A percentile compares a stretch with the other conserved stretches of the same genome.
Evolutionary conservation across 108 stramenopile species (phyloP).

Genomic region (Nitzschia sp.): DNA sequence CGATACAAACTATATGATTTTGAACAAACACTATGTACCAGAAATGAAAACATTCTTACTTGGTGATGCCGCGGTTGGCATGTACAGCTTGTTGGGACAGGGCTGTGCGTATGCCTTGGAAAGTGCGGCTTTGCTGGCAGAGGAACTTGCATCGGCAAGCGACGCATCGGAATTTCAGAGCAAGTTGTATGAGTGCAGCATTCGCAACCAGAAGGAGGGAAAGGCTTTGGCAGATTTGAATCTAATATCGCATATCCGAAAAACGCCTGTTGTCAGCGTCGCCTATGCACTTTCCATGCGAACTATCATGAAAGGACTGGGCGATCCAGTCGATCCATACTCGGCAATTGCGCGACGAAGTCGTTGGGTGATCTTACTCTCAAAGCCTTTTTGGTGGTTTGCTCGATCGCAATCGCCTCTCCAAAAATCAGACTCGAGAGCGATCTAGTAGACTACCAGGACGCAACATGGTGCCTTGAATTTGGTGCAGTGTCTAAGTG

Average conservation of each 20-base stretch:
- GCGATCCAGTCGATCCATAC: neutral
- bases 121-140: neutral
- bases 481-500: too few relatives aligned
- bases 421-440: too few relatives aligned
- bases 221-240: constrained; percentile 21
- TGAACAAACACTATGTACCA: constrained; percentile 4
- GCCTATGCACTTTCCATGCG: neutral
- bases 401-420: neutral
- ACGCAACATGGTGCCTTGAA: too few relatives aligned
- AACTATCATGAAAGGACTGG: neutral
- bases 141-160: neutral
- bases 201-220: neutral
- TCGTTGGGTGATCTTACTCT: neutral
- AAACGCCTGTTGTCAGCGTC: neutral
- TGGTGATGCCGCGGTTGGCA: constrained; percentile 20
- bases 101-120: constrained; percentile 8
- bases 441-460: too few relatives aligned
- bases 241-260: neutral
- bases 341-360: neutral
- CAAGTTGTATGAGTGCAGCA: neutral
- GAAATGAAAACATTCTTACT: neutral
- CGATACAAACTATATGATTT: constrained; percentile 1
- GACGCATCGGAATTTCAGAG: neutral
- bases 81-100: constrained; percentile 21
- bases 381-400: constrained; percentile 1